phyloP scores from a whole-genome alignment of 2,329 filamentous ascomycete genomes.

The Fusarium bactridioides region DNA sequence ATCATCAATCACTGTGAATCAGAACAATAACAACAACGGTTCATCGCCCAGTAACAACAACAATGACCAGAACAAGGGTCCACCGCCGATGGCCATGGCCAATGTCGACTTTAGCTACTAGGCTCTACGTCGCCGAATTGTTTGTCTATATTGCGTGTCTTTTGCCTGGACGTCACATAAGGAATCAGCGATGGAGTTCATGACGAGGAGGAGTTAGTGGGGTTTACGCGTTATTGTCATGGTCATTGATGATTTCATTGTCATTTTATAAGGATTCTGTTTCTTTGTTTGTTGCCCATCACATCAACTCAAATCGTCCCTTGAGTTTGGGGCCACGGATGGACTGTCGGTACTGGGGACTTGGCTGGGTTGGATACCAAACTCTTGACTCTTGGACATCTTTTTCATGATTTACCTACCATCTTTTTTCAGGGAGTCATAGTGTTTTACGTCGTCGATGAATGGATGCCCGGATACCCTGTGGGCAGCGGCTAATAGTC shows the following conservation, averaged over 20 bases:
- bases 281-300: slow-evolving; percentile 5
- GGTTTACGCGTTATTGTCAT: slow-evolving; percentile 31
- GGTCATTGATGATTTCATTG: slow-evolving; percentile 1
- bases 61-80: slow-evolving; percentile 56
- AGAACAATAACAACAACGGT: slow-evolving; percentile 44
- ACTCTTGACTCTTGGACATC: slow-evolving; percentile 20
- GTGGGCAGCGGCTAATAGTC: slow-evolving; percentile 41
- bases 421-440: slow-evolving; percentile 29
- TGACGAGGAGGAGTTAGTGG: slow-evolving; percentile 39
- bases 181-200: slow-evolving; percentile 48
- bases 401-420: slow-evolving; percentile 30
- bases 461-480: slow-evolving; percentile 41
- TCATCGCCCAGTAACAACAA: slow-evolving; percentile 44
- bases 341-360: slow-evolving; percentile 21
- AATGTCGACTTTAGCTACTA: slow-evolving; percentile 71
- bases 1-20: slow-evolving; percentile 51
- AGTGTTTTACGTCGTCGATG: slow-evolving; percentile 39
- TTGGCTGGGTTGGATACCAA: slow-evolving; percentile 32
- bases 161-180: slow-evolving; percentile 40
- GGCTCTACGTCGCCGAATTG: slow-evolving; percentile 37
- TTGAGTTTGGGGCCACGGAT: slow-evolving; percentile 27
- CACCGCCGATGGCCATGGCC: slow-evolving; percentile 65
- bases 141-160: slow-evolving; percentile 42
- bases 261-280: slow-evolving; percentile 20
- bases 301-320: slow-evolving; percentile 12